phyloP scores from a whole-genome alignment of 106 monocot genomes.

The Xerophyta viscosa region DNA sequence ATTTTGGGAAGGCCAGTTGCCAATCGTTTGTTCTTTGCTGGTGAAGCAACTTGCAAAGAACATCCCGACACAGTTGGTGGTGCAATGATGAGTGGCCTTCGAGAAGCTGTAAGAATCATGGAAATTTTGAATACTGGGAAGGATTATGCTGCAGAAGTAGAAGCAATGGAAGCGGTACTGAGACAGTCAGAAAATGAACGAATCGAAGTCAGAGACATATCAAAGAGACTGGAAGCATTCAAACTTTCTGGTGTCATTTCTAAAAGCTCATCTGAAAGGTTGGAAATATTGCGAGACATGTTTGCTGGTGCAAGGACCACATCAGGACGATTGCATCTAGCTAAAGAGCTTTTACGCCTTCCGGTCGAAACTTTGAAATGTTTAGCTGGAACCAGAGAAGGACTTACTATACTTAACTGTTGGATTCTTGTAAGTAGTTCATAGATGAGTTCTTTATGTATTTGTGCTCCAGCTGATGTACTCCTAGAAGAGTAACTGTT shows the following conservation, averaged over 20 bases:
- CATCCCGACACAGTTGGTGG: slow-evolving; percentile 99
- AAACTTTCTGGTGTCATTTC: slow-evolving; percentile 35
- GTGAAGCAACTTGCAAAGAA: slow-evolving; percentile 99
- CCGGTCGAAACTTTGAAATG: slow-evolving; percentile 66
- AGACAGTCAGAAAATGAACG: slow-evolving; percentile 57
- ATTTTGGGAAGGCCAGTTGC: slow-evolving; percentile 76
- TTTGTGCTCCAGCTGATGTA: not conserved
- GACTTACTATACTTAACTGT: slow-evolving; percentile 61
- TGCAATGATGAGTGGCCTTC: slow-evolving; percentile 96
- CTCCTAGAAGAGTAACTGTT: not conserved
- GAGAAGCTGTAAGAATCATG: slow-evolving; percentile 92
- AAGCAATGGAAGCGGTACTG: slow-evolving; percentile 64
- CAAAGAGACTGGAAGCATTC: slow-evolving; percentile 68
- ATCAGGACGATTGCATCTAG: slow-evolving; percentile 71
- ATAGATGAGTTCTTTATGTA: not conserved
- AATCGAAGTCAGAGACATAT: slow-evolving; percentile 74
- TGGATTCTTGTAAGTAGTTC: slow-evolving; percentile 90
- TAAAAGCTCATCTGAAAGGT: slow-evolving; percentile 30
- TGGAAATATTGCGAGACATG: slow-evolving; percentile 45
- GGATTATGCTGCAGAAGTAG: slow-evolving; percentile 74
- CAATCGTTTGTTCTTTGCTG: slow-evolving; percentile 95
- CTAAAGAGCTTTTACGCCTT: slow-evolving; percentile 79
- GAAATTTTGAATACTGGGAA: slow-evolving; percentile 65
- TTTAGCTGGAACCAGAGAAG: slow-evolving; percentile 82
- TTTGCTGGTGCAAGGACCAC: slow-evolving; percentile 77